Evolutionary conservation across 2,329 filamentous ascomycete genomes (phyloP), one percentile per base, ranked within the genome.

Genomic region (Thelonectria blattea): DNA sequence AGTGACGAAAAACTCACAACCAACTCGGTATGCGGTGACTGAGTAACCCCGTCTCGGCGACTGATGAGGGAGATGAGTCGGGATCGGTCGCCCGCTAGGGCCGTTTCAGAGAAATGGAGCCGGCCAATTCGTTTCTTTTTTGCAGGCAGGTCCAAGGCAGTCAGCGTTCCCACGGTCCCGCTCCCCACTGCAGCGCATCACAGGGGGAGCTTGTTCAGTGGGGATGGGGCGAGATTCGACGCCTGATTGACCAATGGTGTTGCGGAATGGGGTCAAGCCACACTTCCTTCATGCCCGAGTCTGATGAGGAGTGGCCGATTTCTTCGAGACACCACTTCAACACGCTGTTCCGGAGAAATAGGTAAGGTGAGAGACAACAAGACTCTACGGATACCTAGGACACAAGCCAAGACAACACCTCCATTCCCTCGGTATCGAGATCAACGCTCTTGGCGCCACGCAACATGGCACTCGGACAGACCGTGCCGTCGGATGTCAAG

Each of bases 151-250:
- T 37, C 30, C 37, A 52, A 20, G 41, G 37, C 48, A 30, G 22
- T 41, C 32, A 34, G 32, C 32, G 32, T 34, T 34, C 14, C 14
- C 32, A 34, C 10, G 32, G 32, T 34, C 51, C 52, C 39, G 54
- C 62, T 65, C 58, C 56, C 39, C 61, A 64, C 55, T 57, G 58
- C 17, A 22, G 57, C 59, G 58, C 60, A 64, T 34, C 61, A 62
- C 51, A 54, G 48, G 62, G 55, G 51, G 56, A 71, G 68, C 68
- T 71, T 71, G 68, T 71, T 71, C 62, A 60, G 58, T 71, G 68
- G 68, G 34, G 60, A 66, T 34, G n/a, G 51, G 39, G 20, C 49
- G 22, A n/a, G 17, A 5, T n/a, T 41, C 12, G 2, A 7, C 10
- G 22, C 18, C 1, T 54, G 42, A 68, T 70, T 70, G 61, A 60